Evolutionary conservation across 176 grass and related monocot species (phyloP).

Genomic region (Triticum dicoccoides): DNA sequence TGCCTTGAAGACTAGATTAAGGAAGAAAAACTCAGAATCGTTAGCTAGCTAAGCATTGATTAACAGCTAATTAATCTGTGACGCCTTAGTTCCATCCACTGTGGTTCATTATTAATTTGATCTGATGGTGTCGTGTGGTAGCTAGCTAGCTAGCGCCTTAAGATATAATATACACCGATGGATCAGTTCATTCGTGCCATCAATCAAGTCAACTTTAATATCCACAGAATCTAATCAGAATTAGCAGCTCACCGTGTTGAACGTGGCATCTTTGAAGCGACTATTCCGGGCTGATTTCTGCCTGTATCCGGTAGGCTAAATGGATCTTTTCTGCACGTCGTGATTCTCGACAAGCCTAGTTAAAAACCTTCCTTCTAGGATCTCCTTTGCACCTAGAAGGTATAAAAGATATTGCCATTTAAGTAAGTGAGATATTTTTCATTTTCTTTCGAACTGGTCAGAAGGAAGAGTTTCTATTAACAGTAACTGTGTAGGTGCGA

Average conservation of each 20-base stretch:
- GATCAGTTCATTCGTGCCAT: not conserved
- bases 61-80: not conserved
- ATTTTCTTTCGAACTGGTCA: not conserved
- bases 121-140: not conserved
- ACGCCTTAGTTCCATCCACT: not conserved
- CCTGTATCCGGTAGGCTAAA: not conserved
- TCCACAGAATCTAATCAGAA: not conserved
- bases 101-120: not conserved
- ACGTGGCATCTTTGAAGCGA: not conserved
- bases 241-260: conserved; percentile 6
- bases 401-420: not conserved
- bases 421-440: not conserved
- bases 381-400: not conserved
- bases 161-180: not conserved
- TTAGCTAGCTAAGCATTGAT: not conserved
- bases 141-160: not conserved
- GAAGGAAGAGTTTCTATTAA: not conserved
- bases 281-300: not conserved
- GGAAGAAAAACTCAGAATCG: conserved; percentile 5
- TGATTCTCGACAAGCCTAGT: not conserved
- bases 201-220: conserved; percentile 2
- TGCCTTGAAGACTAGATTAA: not conserved
- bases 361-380: not conserved
- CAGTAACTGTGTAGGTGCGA: not conserved
- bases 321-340: not conserved